A percentile compares a stretch with the other conserved stretches of the same genome.
Evolutionary conservation across 352 stramenopile genomes (phyloP).

Genomic region (Blastocystis sp.): DNA sequence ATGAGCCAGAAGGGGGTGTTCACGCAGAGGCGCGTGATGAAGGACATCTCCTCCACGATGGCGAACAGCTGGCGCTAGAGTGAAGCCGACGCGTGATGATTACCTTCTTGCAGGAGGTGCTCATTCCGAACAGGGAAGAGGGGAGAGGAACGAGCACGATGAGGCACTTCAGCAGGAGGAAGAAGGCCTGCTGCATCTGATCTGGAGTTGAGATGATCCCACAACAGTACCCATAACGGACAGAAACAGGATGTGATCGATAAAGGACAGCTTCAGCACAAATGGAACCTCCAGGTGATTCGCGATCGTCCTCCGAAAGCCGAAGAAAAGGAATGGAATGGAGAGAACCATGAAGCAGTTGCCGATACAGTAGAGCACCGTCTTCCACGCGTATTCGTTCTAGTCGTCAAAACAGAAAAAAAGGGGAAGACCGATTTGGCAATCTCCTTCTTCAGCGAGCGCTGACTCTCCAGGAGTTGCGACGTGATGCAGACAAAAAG

Average conservation of each 20-base stretch:
- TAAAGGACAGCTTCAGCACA: neutral
- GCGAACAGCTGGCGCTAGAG: neutral
- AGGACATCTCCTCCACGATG: constrained; percentile 4
- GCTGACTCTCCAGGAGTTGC: neutral
- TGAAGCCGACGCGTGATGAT: too few relatives aligned
- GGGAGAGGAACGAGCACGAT: neutral
- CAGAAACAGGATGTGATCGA: neutral
- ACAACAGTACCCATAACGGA: neutral
- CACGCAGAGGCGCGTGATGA: neutral
- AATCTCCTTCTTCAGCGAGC: neutral
- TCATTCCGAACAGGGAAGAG: neutral
- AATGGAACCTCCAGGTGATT: neutral
- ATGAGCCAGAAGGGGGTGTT: neutral
- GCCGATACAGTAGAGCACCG: neutral
- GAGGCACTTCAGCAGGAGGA: neutral
- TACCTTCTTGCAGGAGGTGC: neutral
- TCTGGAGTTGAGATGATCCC: neutral
- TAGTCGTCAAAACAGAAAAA: neutral
- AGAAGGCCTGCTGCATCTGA: neutral
- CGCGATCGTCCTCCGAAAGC: neutral
- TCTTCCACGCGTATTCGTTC: neutral
- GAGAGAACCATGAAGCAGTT: neutral
- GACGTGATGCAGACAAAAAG: neutral
- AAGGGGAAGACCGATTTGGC: neutral
- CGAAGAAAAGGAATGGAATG: neutral